phyloP scores from a whole-genome alignment of 78 protist genomes.

The Chrysochromulina parva region DNA sequence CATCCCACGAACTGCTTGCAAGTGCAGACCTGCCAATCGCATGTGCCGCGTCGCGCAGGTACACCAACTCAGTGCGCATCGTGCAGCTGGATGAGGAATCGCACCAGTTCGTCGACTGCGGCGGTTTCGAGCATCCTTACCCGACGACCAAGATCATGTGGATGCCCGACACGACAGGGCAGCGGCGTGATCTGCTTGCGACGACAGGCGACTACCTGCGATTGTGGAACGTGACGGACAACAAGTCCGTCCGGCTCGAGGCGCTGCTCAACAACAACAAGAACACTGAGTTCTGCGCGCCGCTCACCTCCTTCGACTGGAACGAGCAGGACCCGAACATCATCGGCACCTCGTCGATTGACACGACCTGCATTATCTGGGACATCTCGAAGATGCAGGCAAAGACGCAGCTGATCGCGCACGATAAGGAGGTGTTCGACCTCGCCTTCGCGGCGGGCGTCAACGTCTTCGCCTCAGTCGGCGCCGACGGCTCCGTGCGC shows the following conservation, averaged over 20 bases:
- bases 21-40: no score
- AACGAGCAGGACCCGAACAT: constrained; percentile 81
- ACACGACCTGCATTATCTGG: constrained; percentile 94
- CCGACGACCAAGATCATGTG: constrained; percentile 96
- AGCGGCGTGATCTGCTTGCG: constrained; percentile 84
- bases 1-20: neutral
- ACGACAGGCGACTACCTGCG: constrained; percentile 96
- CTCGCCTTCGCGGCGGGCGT: constrained; percentile 79
- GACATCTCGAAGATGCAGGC: constrained; percentile 33
- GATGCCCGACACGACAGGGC: constrained; percentile 67
- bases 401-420: constrained; percentile 97
- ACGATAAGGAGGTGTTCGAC: constrained; percentile 98
- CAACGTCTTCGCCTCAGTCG: constrained; percentile 55
- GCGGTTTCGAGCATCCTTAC: constrained; percentile 85
- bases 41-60: no score
- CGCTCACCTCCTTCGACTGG: constrained; percentile 98
- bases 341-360: constrained; percentile 87
- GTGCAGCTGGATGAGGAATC: constrained; percentile 56
- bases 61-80: constrained; percentile 15
- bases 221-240: constrained; percentile 57
- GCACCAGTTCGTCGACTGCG: constrained; percentile 32
- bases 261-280: constrained; percentile 79
- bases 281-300: constrained; percentile 92
- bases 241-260: constrained; percentile 50
- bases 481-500: constrained; percentile 90